Evolutionary conservation across 1,284 basidiomycete genomes (phyloP), one percentile per base, ranked within the genome.

Genomic region (Puccinia polysora): DNA sequence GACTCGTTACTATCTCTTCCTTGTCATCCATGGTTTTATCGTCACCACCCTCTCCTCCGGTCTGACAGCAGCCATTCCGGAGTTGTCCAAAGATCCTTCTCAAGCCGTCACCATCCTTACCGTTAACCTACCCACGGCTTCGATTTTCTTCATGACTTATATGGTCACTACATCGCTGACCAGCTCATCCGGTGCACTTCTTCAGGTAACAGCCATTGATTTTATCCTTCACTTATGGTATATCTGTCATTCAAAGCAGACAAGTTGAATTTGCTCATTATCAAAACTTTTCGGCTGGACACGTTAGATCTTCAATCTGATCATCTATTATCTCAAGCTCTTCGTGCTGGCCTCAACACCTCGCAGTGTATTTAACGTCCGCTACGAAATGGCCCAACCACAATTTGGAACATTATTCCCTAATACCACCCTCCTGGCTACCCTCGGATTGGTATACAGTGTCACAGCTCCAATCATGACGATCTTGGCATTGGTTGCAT

Each of bases 391-490:
- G 53, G 80, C 84, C 32, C 83, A 81, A 25, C 86, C 89, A 0
- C 82, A 85, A 0, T 97, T 91, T 89, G 95, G 95, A 18, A 92
- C 91, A 0, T 80, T 88, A 12, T 81, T 80, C 75, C 67, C 67
- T 15, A 69, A 69, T 28, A 69, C 67, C n/a, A 69, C 67, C 30
- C 56, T 69, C 1, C 56, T 69, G 15, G 67, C 67, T 28, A 69
- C 67, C 14, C 59, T 69, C 20, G 67, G 53, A 47, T 47, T 69
- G n/a, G 87, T 86, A 1, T 97, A 97, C 82, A 88, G 88, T 67
- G 85, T 96, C 79, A 95, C 98, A 76, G 88, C 92, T 0, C 95
- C 95, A 0, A 85, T 99, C 78, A 90, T 97, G 82, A 94, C 91
- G 77, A 94, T 94, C 12, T 87, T 98, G 63, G 88, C 91, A 1